A percentile compares a stretch with the other conserved stretches of the same genome.
phyloP scores from a whole-genome alignment of 805 yeast genomes.

The Yarrowia divulgata region DNA sequence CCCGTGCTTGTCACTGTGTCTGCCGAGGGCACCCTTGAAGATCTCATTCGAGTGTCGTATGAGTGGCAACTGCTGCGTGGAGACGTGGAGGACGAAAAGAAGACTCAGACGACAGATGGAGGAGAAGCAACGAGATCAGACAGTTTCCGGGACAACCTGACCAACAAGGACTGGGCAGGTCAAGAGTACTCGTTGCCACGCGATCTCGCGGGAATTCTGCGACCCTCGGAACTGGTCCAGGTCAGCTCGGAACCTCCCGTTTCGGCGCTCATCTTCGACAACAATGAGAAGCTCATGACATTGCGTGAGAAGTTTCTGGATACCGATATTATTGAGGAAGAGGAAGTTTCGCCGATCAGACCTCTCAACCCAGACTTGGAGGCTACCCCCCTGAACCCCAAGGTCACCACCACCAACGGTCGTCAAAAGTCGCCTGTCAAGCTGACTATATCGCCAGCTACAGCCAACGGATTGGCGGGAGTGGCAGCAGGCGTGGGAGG shows the following conservation, averaged over 20 bases:
- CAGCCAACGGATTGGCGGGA: constrained; percentile 21
- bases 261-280: constrained; percentile 44
- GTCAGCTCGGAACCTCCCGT: constrained; percentile 42
- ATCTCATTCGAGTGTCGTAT: constrained; percentile 44
- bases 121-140: constrained; percentile 24
- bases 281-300: constrained; percentile 42
- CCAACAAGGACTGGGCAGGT: constrained; percentile 34
- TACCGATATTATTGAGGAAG: constrained; percentile 1
- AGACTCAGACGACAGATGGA: constrained; percentile 6
- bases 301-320: constrained; percentile 43
- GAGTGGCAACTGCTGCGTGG: constrained; percentile 42
- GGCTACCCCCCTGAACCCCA: neutral
- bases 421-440: constrained; percentile 19
- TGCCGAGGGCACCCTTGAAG: constrained; percentile 44
- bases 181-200: constrained; percentile 30
- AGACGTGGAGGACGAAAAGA: constrained; percentile 5
- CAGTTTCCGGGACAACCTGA: constrained; percentile 14
- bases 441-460: constrained; percentile 27
- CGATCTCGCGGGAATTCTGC: constrained; percentile 42
- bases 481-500: constrained; percentile 12
- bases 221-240: constrained; percentile 43
- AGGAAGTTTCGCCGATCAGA: constrained; percentile 25
- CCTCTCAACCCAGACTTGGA: constrained; percentile 15
- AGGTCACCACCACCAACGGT: neutral
- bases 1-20: constrained; percentile 44